Evolutionary conservation across 2,329 filamentous ascomycete species (phyloP), one percentile per base, ranked within the genome.

Genomic region (Metarhizium guizhouense): DNA sequence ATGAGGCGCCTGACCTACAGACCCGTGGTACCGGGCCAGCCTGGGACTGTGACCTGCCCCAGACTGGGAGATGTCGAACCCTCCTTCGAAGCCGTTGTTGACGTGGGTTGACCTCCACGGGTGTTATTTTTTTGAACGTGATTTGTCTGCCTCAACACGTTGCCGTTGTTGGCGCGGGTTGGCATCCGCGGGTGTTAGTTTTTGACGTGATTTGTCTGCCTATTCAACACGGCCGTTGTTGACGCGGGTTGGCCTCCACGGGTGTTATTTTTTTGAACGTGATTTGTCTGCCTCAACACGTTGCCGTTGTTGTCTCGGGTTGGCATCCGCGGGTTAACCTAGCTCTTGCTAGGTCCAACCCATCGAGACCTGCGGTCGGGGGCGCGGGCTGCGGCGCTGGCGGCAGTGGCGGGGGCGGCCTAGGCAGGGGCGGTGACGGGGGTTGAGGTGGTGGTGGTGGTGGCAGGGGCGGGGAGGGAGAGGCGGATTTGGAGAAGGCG

Each of bases 1-100:
- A 50, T 6, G 6, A 50, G 47, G 38, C 47, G 47, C 53, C 47
- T 54, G 53, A 54, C 52, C 52, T 54, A 54, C 52, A 54, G 52
- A 54, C 52, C 52, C 52, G 45, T 40, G 52, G 52, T 48, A 48
- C 52, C 52, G 45, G 52, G 40, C 51, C 43, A 48, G 43, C 45
- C 30, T 45, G 14, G 52, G 45, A 54, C 52, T 54, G 43, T 53
- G 52, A 54, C 52, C 52, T 54, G 52, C 42, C 52, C 52, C 20
- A 53, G 45, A 20, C 52, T 54, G 45, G 45, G 30, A 6, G 52
- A 54, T 54, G 52, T 49, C 52, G 42, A 4, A 18, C 7, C 30
- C 51, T 47, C 16, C 38, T 52, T 11, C 40, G n/a, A n/a, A 29
- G 51, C 25, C 25, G 25, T 25, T 6, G 5, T 13, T n/a, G 6